Conservation (phyloP, 2,329 filamentous ascomycete genomes). For the Penicillium sp. region DNA sequence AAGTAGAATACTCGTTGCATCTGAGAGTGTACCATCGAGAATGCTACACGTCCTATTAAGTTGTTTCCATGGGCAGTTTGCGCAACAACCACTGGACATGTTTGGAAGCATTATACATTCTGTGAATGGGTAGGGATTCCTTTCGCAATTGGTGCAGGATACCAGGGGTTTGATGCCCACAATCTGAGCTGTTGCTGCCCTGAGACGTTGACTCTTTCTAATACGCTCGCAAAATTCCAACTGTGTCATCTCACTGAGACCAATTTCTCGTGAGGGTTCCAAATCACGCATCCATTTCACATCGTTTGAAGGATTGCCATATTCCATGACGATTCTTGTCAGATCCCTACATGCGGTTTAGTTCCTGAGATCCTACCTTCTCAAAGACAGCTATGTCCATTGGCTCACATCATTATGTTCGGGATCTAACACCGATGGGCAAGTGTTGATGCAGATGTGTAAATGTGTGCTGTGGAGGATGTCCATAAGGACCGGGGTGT, state of each 20-base stretch:
- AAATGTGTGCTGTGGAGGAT: not conserved
- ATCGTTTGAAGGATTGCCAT: fast-evolving
- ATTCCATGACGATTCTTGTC: not conserved
- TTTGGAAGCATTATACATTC: not conserved
- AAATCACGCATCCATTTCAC: not conserved
- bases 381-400: not conserved
- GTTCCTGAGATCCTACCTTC: not conserved
- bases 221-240: not conserved
- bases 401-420: not conserved
- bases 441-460: not conserved
- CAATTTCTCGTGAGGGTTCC: not conserved
- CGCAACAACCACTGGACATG: not conserved
- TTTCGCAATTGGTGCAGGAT: not conserved
- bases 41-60: fast-evolving
- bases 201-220: fast-evolving
- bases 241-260: not conserved
- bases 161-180: not conserved
- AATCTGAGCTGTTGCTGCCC: not conserved
- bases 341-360: not conserved
- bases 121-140: not conserved
- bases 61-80: not conserved
- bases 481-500: not conserved
- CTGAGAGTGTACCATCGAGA: not conserved
- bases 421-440: not conserved
- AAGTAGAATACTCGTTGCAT: not conserved